phyloP scores from a whole-genome alignment of 2,329 filamentous ascomycete species.

The Chaetothyriales sp. region DNA sequence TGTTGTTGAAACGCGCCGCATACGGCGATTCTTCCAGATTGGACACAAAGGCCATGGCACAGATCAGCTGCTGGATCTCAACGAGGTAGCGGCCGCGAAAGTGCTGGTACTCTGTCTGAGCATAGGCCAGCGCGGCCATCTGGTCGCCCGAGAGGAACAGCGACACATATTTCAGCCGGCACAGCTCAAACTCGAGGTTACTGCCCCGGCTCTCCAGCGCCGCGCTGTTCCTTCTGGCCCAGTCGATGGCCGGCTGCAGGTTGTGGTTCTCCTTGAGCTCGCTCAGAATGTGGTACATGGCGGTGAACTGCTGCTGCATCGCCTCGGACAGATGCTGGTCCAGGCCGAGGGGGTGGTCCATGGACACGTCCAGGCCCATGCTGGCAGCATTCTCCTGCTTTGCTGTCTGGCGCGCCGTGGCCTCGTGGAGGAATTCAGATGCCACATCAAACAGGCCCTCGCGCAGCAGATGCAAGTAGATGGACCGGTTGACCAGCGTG shows the following conservation, averaged over 20 bases:
- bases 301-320: conserved; percentile 58
- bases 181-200: conserved; percentile 90
- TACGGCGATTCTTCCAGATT: conserved; percentile 72
- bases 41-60: conserved; percentile 63
- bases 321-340: conserved; percentile 28
- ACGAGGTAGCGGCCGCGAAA: conserved; percentile 62
- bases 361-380: conserved; percentile 19
- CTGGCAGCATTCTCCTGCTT: conserved; percentile 22
- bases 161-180: conserved; percentile 78
- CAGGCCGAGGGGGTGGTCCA: conserved; percentile 14
- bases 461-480: conserved; percentile 89
- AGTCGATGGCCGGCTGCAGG: conserved; percentile 69
- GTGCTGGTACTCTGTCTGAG: conserved; percentile 54
- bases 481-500: conserved; percentile 74
- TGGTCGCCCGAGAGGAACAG: conserved; percentile 57
- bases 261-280: conserved; percentile 59
- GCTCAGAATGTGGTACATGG: conserved; percentile 82
- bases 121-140: conserved; percentile 59
- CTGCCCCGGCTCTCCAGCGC: conserved; percentile 69
- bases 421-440: conserved; percentile 66
- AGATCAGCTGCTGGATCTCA: conserved; percentile 70
- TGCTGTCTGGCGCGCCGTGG: conserved; percentile 17
- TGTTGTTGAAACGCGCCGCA: conserved; percentile 58
- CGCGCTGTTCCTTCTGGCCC: conserved; percentile 60
- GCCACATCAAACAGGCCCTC: conserved; percentile 89